A percentile compares a stretch with the other conserved stretches of the same genome.
Evolutionary conservation across 176 grass and related monocot genomes (phyloP).

Genomic region (Cenchrus americanus): DNA sequence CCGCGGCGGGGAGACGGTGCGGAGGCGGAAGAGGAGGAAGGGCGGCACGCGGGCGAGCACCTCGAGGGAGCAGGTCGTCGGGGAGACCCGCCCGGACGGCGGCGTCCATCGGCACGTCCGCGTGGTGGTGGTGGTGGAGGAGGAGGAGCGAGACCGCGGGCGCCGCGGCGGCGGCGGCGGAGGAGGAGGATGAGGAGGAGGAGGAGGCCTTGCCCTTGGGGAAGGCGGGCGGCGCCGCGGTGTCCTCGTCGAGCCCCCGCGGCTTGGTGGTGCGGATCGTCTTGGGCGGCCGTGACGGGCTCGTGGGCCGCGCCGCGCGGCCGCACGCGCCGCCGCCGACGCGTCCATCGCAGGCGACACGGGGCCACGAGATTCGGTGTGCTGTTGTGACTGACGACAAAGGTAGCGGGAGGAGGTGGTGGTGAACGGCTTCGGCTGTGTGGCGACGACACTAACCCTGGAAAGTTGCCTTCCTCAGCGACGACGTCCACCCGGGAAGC

Average conservation of each 20-base stretch:
- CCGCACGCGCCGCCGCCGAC: slow-evolving; percentile 9
- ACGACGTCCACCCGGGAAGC: too few relatives aligned
- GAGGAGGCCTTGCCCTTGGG: slow-evolving; percentile 26
- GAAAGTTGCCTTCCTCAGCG: too few relatives aligned
- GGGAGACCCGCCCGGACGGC: slow-evolving; percentile 70
- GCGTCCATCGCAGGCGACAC: slow-evolving; percentile 34
- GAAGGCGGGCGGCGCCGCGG: slow-evolving; percentile 59
- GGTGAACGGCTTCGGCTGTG: too few relatives aligned
- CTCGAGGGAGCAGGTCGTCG: slow-evolving; percentile 79
- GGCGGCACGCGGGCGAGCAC: slow-evolving; percentile 90
- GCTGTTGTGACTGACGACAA: too few relatives aligned
- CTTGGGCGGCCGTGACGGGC: slow-evolving; percentile 79
- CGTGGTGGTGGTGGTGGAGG: slow-evolving; percentile 31
- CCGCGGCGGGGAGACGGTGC: slow-evolving; percentile 73
- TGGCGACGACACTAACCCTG: too few relatives aligned
- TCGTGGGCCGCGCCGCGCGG: slow-evolving; percentile 53
- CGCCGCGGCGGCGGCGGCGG: too few relatives aligned
- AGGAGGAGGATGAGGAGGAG: background rate
- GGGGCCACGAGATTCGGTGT: slow-evolving; percentile 26
- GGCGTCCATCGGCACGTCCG: slow-evolving; percentile 77
- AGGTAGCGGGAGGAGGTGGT: too few relatives aligned
- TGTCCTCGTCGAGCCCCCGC: slow-evolving; percentile 88
- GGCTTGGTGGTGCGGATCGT: slow-evolving; percentile 76
- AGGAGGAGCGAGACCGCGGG: background rate
- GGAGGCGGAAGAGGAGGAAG: slow-evolving; percentile 80